These are phyloP conservation scores for Carnegiea gigantea DNA, from an alignment of 179 eudicot genomes.

Conservation along the genomic window DNA sequence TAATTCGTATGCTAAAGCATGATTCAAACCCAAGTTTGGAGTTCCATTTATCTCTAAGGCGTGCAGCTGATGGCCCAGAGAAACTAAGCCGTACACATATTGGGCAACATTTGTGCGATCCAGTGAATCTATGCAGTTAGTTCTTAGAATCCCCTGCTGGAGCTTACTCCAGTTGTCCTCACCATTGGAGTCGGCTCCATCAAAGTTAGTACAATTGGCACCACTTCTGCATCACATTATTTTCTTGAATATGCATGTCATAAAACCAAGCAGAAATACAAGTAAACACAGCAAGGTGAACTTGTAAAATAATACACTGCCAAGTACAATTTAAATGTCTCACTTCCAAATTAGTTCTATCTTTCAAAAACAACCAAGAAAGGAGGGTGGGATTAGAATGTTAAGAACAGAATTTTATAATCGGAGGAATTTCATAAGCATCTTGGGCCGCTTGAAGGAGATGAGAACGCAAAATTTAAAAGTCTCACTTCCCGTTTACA, in stretches of 20 bases:
- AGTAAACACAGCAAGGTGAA: not conserved
- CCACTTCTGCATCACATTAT: conserved; percentile 26
- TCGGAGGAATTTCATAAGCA: not conserved
- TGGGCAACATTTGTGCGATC: conserved; percentile 90
- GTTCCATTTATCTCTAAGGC: conserved; percentile 44
- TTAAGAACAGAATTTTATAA: not conserved
- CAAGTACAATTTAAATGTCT: not conserved
- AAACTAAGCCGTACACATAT: conserved; percentile 66
- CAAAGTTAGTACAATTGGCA: not conserved
- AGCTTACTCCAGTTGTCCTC: not conserved
- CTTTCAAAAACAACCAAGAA: no score
- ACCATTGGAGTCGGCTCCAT: not conserved
- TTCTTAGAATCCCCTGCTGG: conserved; percentile 68
- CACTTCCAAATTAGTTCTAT: no score
- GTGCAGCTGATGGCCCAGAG: conserved; percentile 72
- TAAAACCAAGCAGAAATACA: not conserved
- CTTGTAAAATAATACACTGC: not conserved
- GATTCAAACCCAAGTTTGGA: conserved; percentile 35
- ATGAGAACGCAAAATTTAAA: no score
- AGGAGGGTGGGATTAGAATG: not conserved
- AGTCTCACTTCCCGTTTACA: not conserved
- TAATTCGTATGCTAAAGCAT: conserved; percentile 50
- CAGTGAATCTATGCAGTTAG: conserved; percentile 82
- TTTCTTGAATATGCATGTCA: not conserved
- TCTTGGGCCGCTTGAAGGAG: not conserved